Evolutionary conservation across 352 stramenopile genomes (phyloP).

Genomic region (Phytophthora podocarpi): DNA sequence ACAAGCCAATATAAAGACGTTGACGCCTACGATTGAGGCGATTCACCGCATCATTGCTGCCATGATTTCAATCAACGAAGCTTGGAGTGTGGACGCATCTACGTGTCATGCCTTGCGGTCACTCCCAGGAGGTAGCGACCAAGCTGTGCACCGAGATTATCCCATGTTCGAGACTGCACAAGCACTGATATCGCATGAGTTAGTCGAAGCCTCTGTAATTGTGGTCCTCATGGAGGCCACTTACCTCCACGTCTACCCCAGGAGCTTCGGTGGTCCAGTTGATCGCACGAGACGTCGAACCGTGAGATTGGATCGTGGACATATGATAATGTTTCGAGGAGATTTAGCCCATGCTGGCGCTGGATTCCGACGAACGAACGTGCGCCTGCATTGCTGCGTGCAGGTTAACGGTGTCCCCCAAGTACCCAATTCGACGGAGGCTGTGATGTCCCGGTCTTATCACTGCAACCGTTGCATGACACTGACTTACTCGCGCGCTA

Average conservation of each 20-base stretch:
- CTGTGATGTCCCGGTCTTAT: not conserved
- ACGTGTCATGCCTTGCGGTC: too few species aligned
- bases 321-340: conserved; percentile 5
- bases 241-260: conserved; percentile 1
- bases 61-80: too few species aligned
- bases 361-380: not conserved
- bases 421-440: not conserved
- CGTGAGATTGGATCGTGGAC: not conserved
- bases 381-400: conserved; percentile 1
- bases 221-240: too few species aligned
- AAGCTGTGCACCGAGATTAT: too few species aligned
- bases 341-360: not conserved
- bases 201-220: too few species aligned
- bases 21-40: too few species aligned
- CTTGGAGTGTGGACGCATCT: too few species aligned
- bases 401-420: not conserved
- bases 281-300: not conserved
- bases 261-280: not conserved
- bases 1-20: too few species aligned
- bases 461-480: not conserved
- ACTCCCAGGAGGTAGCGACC: too few species aligned
- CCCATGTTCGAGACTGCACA: too few species aligned
- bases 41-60: too few species aligned
- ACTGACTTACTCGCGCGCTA: not conserved
- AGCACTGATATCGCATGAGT: too few species aligned